Base-by-base conservation (phyloP, 2,329 filamentous ascomycete species). In the Coniochaeta pulveracea region DNA sequence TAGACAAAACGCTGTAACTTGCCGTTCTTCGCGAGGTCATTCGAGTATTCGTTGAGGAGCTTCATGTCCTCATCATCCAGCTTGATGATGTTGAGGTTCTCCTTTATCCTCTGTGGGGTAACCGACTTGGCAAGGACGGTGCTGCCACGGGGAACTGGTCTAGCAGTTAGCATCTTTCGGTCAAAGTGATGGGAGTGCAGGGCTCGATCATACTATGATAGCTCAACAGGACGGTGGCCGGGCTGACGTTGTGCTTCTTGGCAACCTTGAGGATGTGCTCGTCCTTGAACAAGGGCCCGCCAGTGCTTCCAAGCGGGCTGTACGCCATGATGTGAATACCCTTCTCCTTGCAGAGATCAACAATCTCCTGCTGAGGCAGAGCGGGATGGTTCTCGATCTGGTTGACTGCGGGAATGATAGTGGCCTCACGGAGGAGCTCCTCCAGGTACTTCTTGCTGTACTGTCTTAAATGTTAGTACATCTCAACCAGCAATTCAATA, bases 71-170 rank as follows among this genome's bases (percentile, higher is more conserved):
- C 65, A 6, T 57, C 62, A 45, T 78, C 73, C 28, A 82, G 66
- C 46, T 75, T 67, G 45, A 82, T 66, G 35, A 84, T 63, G 42
- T 77, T 69, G 52, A 70, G 61, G 57, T 86, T 86, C 47, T 76
- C 67, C 49, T 77, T 71, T 55, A 85, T 85, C 44, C 80, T 69
- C 30, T 66, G 64, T 10, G 70, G 68, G 6, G 69, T 82, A 24
- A 82, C 76, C 1, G 78, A 84, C 57, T 85, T 85, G 47, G 81
- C 71, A 18, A 86, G 65, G 12, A 85, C 81, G 6, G 77, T 82
- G 49, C 64, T 70, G 44, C 78, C 78, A 39, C 77, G 70, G 34
- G 75, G 69, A 29, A 84, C 79, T 82, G 33, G 40, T n/a, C 5
- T 15, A 27, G 23, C 4, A 33, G 22, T 37, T 10, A 40, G 32